Evolutionary conservation across 106 monocot species (phyloP).

Genomic region (Apostasia ramifera): DNA sequence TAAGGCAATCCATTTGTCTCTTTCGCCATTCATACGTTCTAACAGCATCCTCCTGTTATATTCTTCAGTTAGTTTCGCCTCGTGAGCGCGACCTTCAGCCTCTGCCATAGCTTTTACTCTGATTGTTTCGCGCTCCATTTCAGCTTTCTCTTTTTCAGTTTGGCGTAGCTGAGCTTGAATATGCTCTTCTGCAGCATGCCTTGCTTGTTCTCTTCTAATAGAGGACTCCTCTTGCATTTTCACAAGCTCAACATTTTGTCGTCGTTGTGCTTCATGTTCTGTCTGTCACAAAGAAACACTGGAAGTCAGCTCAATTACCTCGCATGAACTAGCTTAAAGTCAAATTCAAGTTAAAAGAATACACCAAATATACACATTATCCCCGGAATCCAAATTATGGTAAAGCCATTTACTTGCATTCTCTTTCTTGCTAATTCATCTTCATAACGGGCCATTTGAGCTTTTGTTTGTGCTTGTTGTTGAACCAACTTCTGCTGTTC

Average conservation of each 20-base stretch:
- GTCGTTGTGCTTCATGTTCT: slow-evolving; percentile 78
- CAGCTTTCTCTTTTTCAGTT: slow-evolving; percentile 83
- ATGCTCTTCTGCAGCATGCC: slow-evolving; percentile 78
- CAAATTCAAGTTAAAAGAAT: slow-evolving; percentile 1
- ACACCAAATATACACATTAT: not conserved
- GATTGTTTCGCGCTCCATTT: slow-evolving; percentile 77
- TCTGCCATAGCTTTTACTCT: slow-evolving; percentile 85
- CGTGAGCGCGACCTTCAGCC: slow-evolving; percentile 80
- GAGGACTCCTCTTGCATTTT: slow-evolving; percentile 93
- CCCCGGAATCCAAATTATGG: not conserved
- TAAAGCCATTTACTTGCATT: slow-evolving; percentile 59
- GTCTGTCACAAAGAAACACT: slow-evolving; percentile 32
- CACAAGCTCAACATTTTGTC: slow-evolving; percentile 83
- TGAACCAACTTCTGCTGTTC: slow-evolving; percentile 69
- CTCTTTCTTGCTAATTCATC: slow-evolving; percentile 95
- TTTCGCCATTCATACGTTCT: slow-evolving; percentile 80
- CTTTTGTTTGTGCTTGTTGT: slow-evolving; percentile 82
- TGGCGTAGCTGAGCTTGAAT: slow-evolving; percentile 69
- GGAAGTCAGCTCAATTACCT: too few relatives aligned
- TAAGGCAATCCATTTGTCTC: slow-evolving; percentile 88
- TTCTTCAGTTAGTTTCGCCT: slow-evolving; percentile 84
- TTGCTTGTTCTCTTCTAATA: slow-evolving; percentile 65
- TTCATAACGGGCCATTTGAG: slow-evolving; percentile 84
- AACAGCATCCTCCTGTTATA: slow-evolving; percentile 70
- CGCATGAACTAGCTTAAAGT: not conserved